Evolutionary conservation across 306 rosid species (phyloP).

Genomic region (Hippophae tibetana): DNA sequence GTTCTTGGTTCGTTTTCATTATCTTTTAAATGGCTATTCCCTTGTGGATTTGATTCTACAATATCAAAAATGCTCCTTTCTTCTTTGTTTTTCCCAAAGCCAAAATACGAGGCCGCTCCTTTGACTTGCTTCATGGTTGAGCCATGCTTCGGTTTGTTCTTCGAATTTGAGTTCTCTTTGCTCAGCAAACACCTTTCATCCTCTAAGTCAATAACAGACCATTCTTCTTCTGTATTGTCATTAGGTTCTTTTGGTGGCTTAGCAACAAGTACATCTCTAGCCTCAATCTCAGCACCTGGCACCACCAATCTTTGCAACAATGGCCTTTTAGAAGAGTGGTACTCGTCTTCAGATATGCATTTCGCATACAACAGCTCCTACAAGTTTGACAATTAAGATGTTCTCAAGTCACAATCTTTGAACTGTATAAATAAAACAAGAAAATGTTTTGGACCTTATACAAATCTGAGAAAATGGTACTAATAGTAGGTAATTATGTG

Average conservation of each 20-base stretch:
- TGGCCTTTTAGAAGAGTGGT: constrained; percentile 80
- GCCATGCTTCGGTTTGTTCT: constrained; percentile 38
- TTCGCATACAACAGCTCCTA: constrained; percentile 84
- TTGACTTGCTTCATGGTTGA: constrained; percentile 63
- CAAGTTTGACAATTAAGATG: background rate
- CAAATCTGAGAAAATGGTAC: no score
- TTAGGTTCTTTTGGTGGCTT: constrained; percentile 26
- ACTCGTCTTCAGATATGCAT: constrained; percentile 75
- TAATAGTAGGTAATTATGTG: no score
- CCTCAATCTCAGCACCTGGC: constrained; percentile 72
- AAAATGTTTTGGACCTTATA: no score
- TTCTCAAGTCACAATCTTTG: no score
- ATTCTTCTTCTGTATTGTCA: constrained; percentile 57
- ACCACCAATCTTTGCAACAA: constrained; percentile 67
- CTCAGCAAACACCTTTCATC: constrained; percentile 44
- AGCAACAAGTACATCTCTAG: constrained; percentile 53
- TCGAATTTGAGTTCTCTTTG: constrained; percentile 47
- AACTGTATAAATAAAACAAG: no score
- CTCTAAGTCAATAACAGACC: constrained; percentile 81
- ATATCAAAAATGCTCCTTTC: constrained; percentile 64
- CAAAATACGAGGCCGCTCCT: constrained; percentile 73
- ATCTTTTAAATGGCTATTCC: constrained; percentile 19
- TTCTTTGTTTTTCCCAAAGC: constrained; percentile 44
- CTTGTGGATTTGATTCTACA: constrained; percentile 27
- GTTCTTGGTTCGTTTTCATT: constrained; percentile 33